A percentile compares a stretch with the other conserved stretches of the same genome.
These are phyloP conservation scores for Leishmania lainsoni DNA, from an alignment of 208 protist species.

Conservation along the genomic window DNA sequence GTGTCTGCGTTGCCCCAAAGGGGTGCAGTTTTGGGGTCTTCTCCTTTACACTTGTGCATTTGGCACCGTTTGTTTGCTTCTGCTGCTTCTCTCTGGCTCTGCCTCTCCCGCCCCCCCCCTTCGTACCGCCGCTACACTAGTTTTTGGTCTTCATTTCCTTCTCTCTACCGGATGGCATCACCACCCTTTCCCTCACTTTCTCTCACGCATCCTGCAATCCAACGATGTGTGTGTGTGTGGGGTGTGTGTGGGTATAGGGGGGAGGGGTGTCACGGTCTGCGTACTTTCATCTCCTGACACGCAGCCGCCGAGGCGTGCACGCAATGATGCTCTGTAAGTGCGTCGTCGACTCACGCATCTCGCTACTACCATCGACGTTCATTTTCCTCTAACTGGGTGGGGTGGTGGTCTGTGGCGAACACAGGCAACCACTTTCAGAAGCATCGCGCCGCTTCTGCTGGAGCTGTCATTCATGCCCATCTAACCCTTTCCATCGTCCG, in stretches of 20 bases:
- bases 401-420: constrained; percentile 42
- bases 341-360: not conserved
- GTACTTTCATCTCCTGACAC: too few relatives aligned
- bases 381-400: constrained; percentile 50
- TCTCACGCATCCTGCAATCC: not conserved
- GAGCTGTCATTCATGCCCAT: constrained; percentile 40
- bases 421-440: constrained; percentile 51
- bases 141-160: not conserved
- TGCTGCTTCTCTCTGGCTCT: not conserved
- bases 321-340: too few relatives aligned
- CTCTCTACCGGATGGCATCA: not conserved
- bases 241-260: too few relatives aligned
- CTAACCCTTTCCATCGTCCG: constrained; percentile 57
- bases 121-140: not conserved
- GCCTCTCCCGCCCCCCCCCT: not conserved
- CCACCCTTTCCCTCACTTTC: not conserved
- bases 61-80: not conserved
- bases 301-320: too few relatives aligned
- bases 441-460: constrained; percentile 25
- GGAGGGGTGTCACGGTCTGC: too few relatives aligned
- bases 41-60: not conserved
- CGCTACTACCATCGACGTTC: constrained; percentile 37
- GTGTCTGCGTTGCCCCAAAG: not conserved
- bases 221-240: too few relatives aligned
- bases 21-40: not conserved